Evolutionary conservation across 768 basidiomycete species (phyloP), one percentile per base, ranked within the genome.

Genomic region (Suillus lakei): DNA sequence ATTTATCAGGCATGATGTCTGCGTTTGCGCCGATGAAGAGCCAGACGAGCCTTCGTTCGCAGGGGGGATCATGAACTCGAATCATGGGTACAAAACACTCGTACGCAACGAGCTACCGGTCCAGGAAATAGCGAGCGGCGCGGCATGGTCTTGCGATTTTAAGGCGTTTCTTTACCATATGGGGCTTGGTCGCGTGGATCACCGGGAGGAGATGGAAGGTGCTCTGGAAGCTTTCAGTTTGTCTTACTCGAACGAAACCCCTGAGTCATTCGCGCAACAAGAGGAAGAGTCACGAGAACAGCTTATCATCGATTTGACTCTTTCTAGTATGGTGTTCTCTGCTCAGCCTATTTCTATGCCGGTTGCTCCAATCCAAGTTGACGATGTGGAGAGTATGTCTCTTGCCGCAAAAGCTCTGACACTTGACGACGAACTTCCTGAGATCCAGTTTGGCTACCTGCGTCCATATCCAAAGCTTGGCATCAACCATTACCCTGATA

Each of bases 371-470:
- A 74, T 26, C 79, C 78, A 28, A 28, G 28, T 30, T 8, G 39
- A 36, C 56, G 74, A 77, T n/a, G 66, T 90, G 30, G 86, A 87
- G 72, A 82, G 78, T 3, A 85, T 90, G 83, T 86, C 88, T 6
- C 81, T 83, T 67, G 86, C 86, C 3, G 80, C 79, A 10, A 67
- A 73, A 63, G 75, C 73, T 26, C 71, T 90, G 66, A 87, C 88
- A 2, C 76, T 91, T 7, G 79, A 75, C 23, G 82, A 82, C 21
- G 86, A 84, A 67, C 86, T 85, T 9, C 85, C 89, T n/a, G 78
- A 83, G 5, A 73, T 91, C 48, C 76, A 80, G 8, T 92, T 92
- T 74, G 84, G 86, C 23, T 91, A 85, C 73, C 75, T 94, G 26
- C 85, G 73, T 15, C 91, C 91, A 1, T 64, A 81, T 23, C 70